Base-by-base conservation (phyloP, 2,329 filamentous ascomycete species). In the Clonostachys solani region DNA sequence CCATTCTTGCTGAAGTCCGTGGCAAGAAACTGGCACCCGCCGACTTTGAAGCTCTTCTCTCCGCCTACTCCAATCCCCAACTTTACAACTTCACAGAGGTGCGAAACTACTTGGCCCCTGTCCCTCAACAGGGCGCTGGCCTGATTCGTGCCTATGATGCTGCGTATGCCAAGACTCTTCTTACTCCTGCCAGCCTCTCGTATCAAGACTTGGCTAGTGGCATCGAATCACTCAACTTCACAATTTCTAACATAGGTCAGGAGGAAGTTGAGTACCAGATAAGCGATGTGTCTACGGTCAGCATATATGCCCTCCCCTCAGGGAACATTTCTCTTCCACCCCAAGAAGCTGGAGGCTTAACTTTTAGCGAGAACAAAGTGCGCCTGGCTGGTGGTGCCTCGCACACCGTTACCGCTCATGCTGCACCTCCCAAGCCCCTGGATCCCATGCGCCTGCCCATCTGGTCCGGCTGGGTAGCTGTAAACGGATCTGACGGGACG, bases 161-260 rank as follows among this genome's bases (percentile, higher is more conserved):
- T 5, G 77, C 81, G 6, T 72, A 77, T 53, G 67, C 75, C n/a
- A 78, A 70, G 3, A 74, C 75, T 3, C 56, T 78, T 12, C 65
- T 85, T 16, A 75, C 73, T 54, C 73, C 71, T 10, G 77, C 77
- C n/a, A 78, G 74, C 59, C 63, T 86, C 12, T 73, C 78, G 5
- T 84, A 85, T 64, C 85, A 86, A 58, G 82, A 86, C 59, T 81
- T 80, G 0, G 77, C 79, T 52, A 59, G 84, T 66, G 74, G 81
- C 51, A 59, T 60, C 42, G 60, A 67, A 10, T 67, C 65, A 3
- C 65, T 73, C 40, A 72, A 73, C 52, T 81, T 86, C 57, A 73
- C 68, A 37, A 69, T 86, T 52, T 70, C 62, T 54, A 86, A 86
- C 66, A 67, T 67, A 6, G 77, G 75, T 42, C 61, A 61, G 15